These are phyloP conservation scores for Populus pruinosa DNA, from an alignment of 345 rosid genomes.

Conservation along the genomic window DNA sequence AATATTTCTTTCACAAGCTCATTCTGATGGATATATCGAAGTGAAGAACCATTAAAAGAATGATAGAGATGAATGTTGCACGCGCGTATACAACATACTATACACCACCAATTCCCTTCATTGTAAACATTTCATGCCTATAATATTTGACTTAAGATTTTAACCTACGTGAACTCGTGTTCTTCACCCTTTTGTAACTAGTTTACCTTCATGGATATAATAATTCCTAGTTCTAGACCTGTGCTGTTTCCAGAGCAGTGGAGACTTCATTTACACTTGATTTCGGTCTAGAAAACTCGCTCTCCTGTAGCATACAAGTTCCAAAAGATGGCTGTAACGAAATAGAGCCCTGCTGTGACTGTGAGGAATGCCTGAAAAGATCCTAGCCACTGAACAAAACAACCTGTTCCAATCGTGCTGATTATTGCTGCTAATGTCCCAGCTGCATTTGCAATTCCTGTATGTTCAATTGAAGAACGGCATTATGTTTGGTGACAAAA, in stretches of 20 bases:
- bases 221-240: neutral
- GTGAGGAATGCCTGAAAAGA: slow-evolving; percentile 85
- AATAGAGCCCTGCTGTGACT: slow-evolving; percentile 76
- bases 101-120: neutral
- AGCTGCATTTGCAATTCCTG: slow-evolving; percentile 81
- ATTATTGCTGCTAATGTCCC: slow-evolving; percentile 92
- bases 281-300: slow-evolving; percentile 51
- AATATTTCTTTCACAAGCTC: neutral
- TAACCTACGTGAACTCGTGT: neutral
- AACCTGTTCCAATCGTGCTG: slow-evolving; percentile 94
- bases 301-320: slow-evolving; percentile 75
- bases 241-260: neutral
- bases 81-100: neutral
- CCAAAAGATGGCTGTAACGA: slow-evolving; percentile 65
- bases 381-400: slow-evolving; percentile 82
- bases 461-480: neutral
- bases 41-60: neutral
- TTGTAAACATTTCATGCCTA: neutral
- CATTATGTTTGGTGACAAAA: neutral
- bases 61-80: neutral
- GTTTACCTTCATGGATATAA: neutral
- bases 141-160: neutral
- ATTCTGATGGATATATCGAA: neutral
- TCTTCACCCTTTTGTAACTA: neutral
- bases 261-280: neutral